Percentiles rank a stretch among this genome's conserved stretches.
Evolutionary conservation across 768 basidiomycete genomes (phyloP).

Genomic region (Lentinula detonsa): DNA sequence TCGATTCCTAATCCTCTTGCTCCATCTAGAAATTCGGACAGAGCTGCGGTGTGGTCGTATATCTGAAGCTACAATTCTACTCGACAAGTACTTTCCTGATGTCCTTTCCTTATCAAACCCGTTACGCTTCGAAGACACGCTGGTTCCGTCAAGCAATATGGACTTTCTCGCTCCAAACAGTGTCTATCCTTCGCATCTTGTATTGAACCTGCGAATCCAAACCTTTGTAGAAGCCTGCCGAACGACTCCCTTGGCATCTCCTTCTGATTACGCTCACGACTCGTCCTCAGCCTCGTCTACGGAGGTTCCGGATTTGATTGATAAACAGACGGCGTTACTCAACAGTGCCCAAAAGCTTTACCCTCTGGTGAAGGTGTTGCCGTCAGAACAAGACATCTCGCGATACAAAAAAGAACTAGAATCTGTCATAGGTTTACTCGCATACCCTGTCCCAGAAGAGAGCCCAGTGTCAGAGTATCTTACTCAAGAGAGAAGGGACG

Average conservation of each 20-base stretch:
- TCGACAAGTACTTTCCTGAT: slow-evolving; percentile 70
- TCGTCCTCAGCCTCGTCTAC: slow-evolving; percentile 1
- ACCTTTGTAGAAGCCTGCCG: slow-evolving; percentile 85
- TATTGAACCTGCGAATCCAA: slow-evolving; percentile 81
- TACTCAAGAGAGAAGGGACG: slow-evolving; percentile 68
- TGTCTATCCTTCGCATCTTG: slow-evolving; percentile 66
- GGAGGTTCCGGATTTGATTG: slow-evolving; percentile 23
- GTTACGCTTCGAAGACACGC: not conserved
- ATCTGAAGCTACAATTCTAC: slow-evolving; percentile 56
- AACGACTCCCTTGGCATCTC: slow-evolving; percentile 54
- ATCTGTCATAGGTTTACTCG: slow-evolving; percentile 72
- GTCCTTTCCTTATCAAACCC: slow-evolving; percentile 38
- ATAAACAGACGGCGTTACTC: slow-evolving; percentile 45
- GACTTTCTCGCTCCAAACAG: slow-evolving; percentile 57
- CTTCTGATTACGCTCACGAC: slow-evolving; percentile 6
- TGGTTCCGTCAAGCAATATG: slow-evolving; percentile 21
- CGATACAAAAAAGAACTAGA: slow-evolving; percentile 65
- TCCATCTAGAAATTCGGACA: slow-evolving; percentile 54
- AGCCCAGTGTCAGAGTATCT: slow-evolving; percentile 76
- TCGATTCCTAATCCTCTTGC: not conserved
- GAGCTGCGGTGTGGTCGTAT: slow-evolving; percentile 74
- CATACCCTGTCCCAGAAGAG: slow-evolving; percentile 75
- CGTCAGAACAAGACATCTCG: slow-evolving; percentile 46
- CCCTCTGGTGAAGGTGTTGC: slow-evolving; percentile 50
- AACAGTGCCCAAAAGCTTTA: slow-evolving; percentile 63